Percentiles rank a stretch among this genome's conserved stretches.
phyloP scores from a whole-genome alignment of 1,284 basidiomycete species.

The Ganoderma lucidum region DNA sequence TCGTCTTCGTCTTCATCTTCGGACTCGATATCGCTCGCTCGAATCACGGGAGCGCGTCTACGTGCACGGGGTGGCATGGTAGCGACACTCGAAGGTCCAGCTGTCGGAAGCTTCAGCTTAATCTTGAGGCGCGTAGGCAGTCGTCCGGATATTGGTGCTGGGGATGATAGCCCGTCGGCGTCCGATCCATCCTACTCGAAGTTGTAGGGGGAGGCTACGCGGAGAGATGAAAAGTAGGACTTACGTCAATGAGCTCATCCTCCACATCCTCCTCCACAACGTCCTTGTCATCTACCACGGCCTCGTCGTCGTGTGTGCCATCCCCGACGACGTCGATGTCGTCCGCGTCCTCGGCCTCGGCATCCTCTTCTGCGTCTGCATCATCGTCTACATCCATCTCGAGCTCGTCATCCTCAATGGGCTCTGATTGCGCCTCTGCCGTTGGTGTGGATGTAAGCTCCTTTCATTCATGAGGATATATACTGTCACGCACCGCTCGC shows the following conservation, averaged over 20 bases:
- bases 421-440: constrained; percentile 33
- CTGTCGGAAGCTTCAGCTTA: constrained; percentile 64
- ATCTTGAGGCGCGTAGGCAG: constrained; percentile 58
- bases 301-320: constrained; percentile 45
- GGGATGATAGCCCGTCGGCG: constrained; percentile 46
- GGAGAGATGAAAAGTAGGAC: constrained; percentile 14
- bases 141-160: constrained; percentile 20
- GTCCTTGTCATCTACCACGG: constrained; percentile 42
- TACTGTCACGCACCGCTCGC: constrained; percentile 33
- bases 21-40: constrained; percentile 57
- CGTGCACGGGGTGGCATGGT: constrained; percentile 39
- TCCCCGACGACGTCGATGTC: constrained; percentile 39
- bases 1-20: constrained; percentile 60
- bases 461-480: not conserved
- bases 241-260: constrained; percentile 43
- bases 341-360: constrained; percentile 34
- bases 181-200: constrained; percentile 41
- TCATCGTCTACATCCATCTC: constrained; percentile 43
- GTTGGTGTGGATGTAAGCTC: not conserved
- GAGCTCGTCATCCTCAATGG: constrained; percentile 35
- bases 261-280: constrained; percentile 44
- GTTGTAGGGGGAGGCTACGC: not conserved
- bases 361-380: constrained; percentile 40
- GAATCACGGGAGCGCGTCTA: constrained; percentile 39
- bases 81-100: constrained; percentile 19